Conservation (phyloP, 2,329 filamentous ascomycete species). For the Sclerotinia minor region DNA sequence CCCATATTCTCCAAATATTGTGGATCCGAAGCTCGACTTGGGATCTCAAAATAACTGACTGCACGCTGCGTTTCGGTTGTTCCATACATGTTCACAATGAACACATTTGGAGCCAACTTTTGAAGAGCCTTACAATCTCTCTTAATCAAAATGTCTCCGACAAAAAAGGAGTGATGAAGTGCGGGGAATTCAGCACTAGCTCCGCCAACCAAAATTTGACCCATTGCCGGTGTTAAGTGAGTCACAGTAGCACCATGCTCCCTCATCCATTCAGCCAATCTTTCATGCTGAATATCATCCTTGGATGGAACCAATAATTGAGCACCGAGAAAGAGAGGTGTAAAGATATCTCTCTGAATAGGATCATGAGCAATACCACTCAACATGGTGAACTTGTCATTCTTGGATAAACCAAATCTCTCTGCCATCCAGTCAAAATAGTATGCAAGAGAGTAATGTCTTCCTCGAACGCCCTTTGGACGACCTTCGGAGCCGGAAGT, state of each 20-base stretch:
- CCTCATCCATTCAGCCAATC: slow-evolving; percentile 83
- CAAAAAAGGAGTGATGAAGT: slow-evolving; percentile 81
- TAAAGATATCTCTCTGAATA: slow-evolving; percentile 78
- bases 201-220: slow-evolving; percentile 87
- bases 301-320: slow-evolving; percentile 74
- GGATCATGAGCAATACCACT: slow-evolving; percentile 80
- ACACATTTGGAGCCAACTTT: slow-evolving; percentile 69
- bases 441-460: slow-evolving; percentile 81
- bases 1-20: slow-evolving; percentile 62
- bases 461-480: slow-evolving; percentile 83
- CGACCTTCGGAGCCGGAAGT: slow-evolving; percentile 74
- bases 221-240: slow-evolving; percentile 95
- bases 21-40: slow-evolving; percentile 63
- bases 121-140: slow-evolving; percentile 78
- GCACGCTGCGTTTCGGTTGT: slow-evolving; percentile 82
- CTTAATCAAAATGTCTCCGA: slow-evolving; percentile 86
- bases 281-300: slow-evolving; percentile 85
- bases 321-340: slow-evolving; percentile 81
- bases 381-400: slow-evolving; percentile 78
- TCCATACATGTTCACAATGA: slow-evolving; percentile 84
- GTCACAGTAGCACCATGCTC: slow-evolving; percentile 73
- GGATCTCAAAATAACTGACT: slow-evolving; percentile 81
- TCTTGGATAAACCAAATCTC: slow-evolving; percentile 70
- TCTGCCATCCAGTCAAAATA: slow-evolving; percentile 96
- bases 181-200: slow-evolving; percentile 74